Base-by-base conservation (phyloP, 441 rosid genomes). In the Macaranga tanarius region DNA sequence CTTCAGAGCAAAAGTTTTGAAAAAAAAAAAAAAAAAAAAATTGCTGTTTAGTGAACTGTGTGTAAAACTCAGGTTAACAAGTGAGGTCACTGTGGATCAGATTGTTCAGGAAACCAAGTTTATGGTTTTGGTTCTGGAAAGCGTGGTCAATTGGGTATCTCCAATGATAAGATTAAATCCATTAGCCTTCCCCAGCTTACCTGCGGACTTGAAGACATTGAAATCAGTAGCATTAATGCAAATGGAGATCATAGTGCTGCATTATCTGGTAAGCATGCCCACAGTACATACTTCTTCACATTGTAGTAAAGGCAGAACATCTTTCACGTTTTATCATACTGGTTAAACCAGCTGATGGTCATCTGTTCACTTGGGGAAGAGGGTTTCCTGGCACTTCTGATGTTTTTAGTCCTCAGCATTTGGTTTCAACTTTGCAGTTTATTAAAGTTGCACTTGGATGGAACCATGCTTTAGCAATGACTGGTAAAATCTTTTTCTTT, bases 231-330 rank as follows among this genome's bases (percentile, higher is more conserved):
- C 76, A 76, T 95, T 69, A 65, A 70, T 48, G 97, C 97, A 22
- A 91, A 86, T 52, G 97, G 97, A 78, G 94, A 92, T 77, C 95
- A 86, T 61, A 89, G 92, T 77, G 89, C 91, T 56, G 94, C 97
- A 72, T 65, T 88, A 75, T 87, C 97, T 19, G 82, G 97, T 95
- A 71, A 77, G 77, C 54, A 50, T 62, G 50, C 47, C 19, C 34
- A 4, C 52, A 57, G 22, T 25, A 11, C 72, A 55, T 62, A 40
- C 73, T 40, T 74, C 61, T 55, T 45, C 7, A 10, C 45, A 11
- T 55, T 58, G 60, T 16, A 22, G 50, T 55, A 23, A 9, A 59
- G 20, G 66, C 26, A 26, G 73, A 58, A 66, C 0, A 7, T 4
- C 5, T 55, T 20, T 23, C 8, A 65, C 42, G 31, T 28, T 44